These are phyloP conservation scores for Saturnispora halmiae DNA, from an alignment of 805 yeast genomes.

Conservation along the genomic window DNA sequence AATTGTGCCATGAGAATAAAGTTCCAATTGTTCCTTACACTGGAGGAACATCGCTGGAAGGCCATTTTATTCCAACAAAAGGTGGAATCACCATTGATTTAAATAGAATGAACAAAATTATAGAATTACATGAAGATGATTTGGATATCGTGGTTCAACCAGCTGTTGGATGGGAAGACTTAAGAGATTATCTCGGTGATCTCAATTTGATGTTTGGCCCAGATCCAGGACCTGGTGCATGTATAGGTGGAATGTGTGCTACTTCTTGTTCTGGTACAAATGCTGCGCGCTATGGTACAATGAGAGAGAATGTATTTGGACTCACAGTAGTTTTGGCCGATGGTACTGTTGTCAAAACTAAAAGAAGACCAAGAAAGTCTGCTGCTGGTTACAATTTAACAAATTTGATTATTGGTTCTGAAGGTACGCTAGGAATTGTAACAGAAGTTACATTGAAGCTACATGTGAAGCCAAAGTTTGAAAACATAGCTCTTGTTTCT, in stretches of 20 bases:
- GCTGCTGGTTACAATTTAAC: constrained; percentile 77
- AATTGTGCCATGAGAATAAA: constrained; percentile 47
- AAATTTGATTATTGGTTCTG: constrained; percentile 70
- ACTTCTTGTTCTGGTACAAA: constrained; percentile 77
- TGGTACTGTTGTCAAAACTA: constrained; percentile 68
- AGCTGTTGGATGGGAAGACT: constrained; percentile 70
- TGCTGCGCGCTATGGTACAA: constrained; percentile 72
- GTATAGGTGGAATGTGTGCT: constrained; percentile 70
- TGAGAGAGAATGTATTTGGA: constrained; percentile 62
- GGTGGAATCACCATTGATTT: constrained; percentile 55
- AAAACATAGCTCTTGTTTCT: constrained; percentile 61
- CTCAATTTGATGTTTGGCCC: constrained; percentile 59
- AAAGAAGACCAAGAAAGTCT: constrained; percentile 65
- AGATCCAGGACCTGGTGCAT: constrained; percentile 75
- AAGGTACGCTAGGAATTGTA: constrained; percentile 69
- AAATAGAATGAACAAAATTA: constrained; percentile 49
- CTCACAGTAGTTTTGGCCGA: constrained; percentile 73
- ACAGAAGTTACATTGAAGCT: constrained; percentile 62
- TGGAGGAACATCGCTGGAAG: constrained; percentile 76
- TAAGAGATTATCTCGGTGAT: constrained; percentile 43
- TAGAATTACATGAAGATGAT: constrained; percentile 52
- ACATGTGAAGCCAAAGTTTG: constrained; percentile 51
- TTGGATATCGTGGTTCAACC: constrained; percentile 68
- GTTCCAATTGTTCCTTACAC: constrained; percentile 69
- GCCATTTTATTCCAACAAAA: constrained; percentile 66